These are phyloP conservation scores for Diaporthe destruens DNA, from an alignment of 2,329 filamentous ascomycete species.

Conservation along the genomic window DNA sequence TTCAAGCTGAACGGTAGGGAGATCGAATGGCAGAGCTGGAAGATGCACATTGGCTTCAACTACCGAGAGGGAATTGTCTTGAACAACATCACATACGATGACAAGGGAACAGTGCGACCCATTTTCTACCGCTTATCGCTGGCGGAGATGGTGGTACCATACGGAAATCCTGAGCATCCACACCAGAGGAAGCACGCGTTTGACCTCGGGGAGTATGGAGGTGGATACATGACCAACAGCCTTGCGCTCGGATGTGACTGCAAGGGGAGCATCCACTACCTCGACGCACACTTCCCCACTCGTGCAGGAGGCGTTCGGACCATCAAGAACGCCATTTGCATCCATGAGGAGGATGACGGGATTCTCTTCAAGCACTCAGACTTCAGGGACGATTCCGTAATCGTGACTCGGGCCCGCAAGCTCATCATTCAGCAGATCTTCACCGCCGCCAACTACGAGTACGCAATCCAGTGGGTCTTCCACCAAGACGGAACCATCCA, in stretches of 20 bases:
- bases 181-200: slow-evolving; percentile 87
- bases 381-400: slow-evolving; percentile 89
- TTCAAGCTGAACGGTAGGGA: slow-evolving; percentile 82
- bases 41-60: slow-evolving; percentile 93
- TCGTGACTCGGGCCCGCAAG: slow-evolving; percentile 88
- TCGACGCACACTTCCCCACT: slow-evolving; percentile 88
- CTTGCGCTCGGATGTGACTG: slow-evolving; percentile 84
- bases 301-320: slow-evolving; percentile 79
- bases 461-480: slow-evolving; percentile 85
- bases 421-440: slow-evolving; percentile 92
- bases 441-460: slow-evolving; percentile 96
- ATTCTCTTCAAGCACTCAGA: slow-evolving; percentile 96
- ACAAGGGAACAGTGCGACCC: slow-evolving; percentile 81
- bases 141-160: slow-evolving; percentile 94
- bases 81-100: slow-evolving; percentile 90
- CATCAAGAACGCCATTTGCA: slow-evolving; percentile 95
- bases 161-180: slow-evolving; percentile 83
- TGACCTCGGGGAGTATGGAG: slow-evolving; percentile 84
- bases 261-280: slow-evolving; percentile 91
- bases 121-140: slow-evolving; percentile 91
- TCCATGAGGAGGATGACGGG: slow-evolving; percentile 92
- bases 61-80: slow-evolving; percentile 92
- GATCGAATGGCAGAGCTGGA: slow-evolving; percentile 94
- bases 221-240: slow-evolving; percentile 86
- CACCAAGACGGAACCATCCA: slow-evolving; percentile 94